Percentiles rank a stretch among this genome's conserved stretches.
Evolutionary conservation across 192 early-diverging fungal genomes (phyloP).

Genomic region (Entomortierella lignicola): DNA sequence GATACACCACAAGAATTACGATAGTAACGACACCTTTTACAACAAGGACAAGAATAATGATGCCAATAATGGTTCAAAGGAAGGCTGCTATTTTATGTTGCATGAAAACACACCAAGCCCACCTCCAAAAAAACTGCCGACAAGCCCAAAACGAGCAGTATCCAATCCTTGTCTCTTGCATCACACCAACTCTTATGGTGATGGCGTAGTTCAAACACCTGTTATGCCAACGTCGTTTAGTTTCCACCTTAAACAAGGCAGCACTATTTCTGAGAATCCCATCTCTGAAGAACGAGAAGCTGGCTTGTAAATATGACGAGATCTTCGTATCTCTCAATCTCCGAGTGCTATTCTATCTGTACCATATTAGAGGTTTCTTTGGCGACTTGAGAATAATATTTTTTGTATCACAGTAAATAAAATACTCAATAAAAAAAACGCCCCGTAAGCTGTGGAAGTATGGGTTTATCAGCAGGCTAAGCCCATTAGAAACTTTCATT

Average conservation of each 20-base stretch:
- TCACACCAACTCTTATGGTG: conserved; percentile 26
- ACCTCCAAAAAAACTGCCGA: too few species aligned
- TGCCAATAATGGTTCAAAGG: too few species aligned
- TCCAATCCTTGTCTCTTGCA: conserved; percentile 50
- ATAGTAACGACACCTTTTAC: not conserved
- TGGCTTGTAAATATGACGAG: not conserved
- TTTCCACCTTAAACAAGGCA: not conserved
- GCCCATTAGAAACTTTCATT: too few species aligned
- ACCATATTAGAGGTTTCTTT: not conserved
- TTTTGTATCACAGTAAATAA: too few species aligned
- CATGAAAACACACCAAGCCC: too few species aligned
- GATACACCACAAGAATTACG: not conserved
- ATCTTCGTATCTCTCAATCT: too few species aligned
- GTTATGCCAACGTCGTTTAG: conserved; percentile 20
- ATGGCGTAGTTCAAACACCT: conserved; percentile 30
- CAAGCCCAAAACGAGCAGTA: not conserved
- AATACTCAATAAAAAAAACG: too few species aligned
- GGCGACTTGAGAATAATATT: too few species aligned
- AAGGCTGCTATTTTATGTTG: too few species aligned
- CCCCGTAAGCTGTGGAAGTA: too few species aligned
- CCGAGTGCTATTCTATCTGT: not conserved
- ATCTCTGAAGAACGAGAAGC: conserved; percentile 1
- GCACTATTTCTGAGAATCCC: not conserved
- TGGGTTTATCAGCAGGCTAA: too few species aligned
- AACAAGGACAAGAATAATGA: not conserved